Percentiles rank a stretch among this genome's conserved stretches.
phyloP scores from a whole-genome alignment of 169 alveolate genomes.

The Plasmodium inui region DNA sequence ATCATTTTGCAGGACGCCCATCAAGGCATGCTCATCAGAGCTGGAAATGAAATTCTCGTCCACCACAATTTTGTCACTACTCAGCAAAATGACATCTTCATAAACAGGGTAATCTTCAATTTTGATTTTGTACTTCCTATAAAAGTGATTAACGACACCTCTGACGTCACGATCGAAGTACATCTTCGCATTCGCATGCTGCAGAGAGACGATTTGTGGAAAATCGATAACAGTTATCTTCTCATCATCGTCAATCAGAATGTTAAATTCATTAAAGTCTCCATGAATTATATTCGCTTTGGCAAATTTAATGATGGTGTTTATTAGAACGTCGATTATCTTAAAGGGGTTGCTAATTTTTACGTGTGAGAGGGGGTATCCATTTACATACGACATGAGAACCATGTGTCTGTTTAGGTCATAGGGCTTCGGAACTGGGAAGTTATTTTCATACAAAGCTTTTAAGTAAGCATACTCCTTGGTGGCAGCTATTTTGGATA shows the following conservation, averaged over 20 bases:
- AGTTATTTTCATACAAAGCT: slow-evolving; percentile 94
- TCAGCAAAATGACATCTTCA: slow-evolving; percentile 51
- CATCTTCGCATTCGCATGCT: slow-evolving; percentile 95
- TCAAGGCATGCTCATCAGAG: slow-evolving; percentile 5
- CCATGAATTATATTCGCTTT: slow-evolving; percentile 98
- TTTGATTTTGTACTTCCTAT: slow-evolving; percentile 91
- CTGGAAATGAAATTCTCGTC: slow-evolving; percentile 7
- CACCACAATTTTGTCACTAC: slow-evolving; percentile 7
- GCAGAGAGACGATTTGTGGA: slow-evolving; percentile 97
- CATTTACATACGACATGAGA: slow-evolving; percentile 96
- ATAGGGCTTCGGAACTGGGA: slow-evolving; percentile 97
- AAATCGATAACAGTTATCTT: slow-evolving; percentile 94
- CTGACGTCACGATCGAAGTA: slow-evolving; percentile 95
- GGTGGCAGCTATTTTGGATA: slow-evolving; percentile 98
- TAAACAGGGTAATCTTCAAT: slow-evolving; percentile 92
- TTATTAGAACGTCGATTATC: slow-evolving; percentile 7
- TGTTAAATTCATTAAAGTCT: slow-evolving; percentile 98
- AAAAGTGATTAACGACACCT: slow-evolving; percentile 93
- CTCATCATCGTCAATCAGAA: slow-evolving; percentile 91
- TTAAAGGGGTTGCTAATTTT: slow-evolving; percentile 63
- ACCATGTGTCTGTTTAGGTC: slow-evolving; percentile 98
- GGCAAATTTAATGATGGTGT: slow-evolving; percentile 90
- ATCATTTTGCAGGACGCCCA: slow-evolving; percentile 32
- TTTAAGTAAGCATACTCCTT: slow-evolving; percentile 97
- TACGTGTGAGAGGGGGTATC: slow-evolving; percentile 94